phyloP scores from a whole-genome alignment of 805 yeast genomes.

The Wickerhamiella spandovensis region DNA sequence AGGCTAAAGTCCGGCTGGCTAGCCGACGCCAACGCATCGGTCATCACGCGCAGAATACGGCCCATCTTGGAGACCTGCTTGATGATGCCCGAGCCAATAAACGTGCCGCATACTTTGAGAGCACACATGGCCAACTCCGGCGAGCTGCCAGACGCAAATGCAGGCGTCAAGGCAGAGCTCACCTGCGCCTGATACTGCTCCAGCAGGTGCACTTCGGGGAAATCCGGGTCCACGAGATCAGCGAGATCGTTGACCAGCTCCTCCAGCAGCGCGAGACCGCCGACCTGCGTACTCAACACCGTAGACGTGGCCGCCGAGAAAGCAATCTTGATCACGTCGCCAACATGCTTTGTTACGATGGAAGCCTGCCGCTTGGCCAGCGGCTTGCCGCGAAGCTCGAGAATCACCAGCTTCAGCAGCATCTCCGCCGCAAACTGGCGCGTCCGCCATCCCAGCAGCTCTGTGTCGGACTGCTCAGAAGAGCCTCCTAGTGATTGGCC shows the following conservation, averaged over 20 bases:
- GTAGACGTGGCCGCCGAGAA: constrained; percentile 72
- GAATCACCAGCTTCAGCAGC: constrained; percentile 20
- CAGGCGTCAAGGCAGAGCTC: constrained; percentile 77
- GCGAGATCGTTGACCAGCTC: constrained; percentile 49
- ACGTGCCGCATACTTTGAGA: constrained; percentile 60
- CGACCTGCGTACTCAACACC: constrained; percentile 41
- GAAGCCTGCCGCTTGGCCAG: constrained; percentile 13
- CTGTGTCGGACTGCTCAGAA: constrained; percentile 18
- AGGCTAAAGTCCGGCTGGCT: constrained; percentile 20
- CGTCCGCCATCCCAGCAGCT: constrained; percentile 33
- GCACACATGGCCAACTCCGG: constrained; percentile 67
- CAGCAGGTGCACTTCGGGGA: constrained; percentile 53
- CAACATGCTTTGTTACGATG: constrained; percentile 21
- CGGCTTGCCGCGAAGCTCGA: constrained; percentile 14
- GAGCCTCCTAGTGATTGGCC: constrained; percentile 19
- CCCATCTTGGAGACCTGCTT: constrained; percentile 33
- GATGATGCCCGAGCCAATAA: constrained; percentile 49
- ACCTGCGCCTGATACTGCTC: constrained; percentile 95
- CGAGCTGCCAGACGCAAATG: constrained; percentile 61
- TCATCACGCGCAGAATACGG: constrained; percentile 51
- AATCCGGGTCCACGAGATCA: constrained; percentile 53
- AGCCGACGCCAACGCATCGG: constrained; percentile 49
- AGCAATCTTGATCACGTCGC: constrained; percentile 62
- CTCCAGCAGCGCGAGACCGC: constrained; percentile 56
- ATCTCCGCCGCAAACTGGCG: constrained; percentile 28